These are phyloP conservation scores for Pestalotiopsis sp. DNA, from an alignment of 2,329 filamentous ascomycete genomes.

Conservation along the genomic window DNA sequence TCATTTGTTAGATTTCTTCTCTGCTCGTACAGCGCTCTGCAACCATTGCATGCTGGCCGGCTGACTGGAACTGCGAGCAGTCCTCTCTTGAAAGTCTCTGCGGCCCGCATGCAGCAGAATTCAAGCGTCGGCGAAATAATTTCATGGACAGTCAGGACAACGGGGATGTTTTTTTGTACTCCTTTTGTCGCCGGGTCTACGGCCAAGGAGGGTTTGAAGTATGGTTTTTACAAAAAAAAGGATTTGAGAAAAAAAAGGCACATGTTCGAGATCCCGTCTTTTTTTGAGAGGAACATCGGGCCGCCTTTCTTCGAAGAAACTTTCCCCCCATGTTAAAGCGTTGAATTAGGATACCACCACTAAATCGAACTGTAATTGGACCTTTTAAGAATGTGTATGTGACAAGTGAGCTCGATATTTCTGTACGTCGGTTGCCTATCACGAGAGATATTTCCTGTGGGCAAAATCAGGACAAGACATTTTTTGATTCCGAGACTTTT, in stretches of 20 bases:
- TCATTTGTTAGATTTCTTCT: slow-evolving; percentile 10
- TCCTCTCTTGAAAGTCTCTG: neutral
- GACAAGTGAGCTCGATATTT: too few relatives aligned
- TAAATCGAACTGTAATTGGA: slow-evolving; percentile 8
- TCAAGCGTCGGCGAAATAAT: neutral
- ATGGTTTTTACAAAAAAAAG: neutral
- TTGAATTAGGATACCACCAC: slow-evolving; percentile 11
- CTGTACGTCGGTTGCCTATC: too few relatives aligned
- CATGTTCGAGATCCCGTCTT: neutral
- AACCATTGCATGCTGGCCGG: neutral
- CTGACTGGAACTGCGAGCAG: slow-evolving; percentile 2
- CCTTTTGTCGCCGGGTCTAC: neutral
- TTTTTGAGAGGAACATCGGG: neutral
- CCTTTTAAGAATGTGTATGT: neutral
- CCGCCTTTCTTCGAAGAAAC: neutral
- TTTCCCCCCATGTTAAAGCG: slow-evolving; percentile 3
- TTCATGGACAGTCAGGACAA: slow-evolving; percentile 1
- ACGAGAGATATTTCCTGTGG: too few relatives aligned
- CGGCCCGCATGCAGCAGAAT: neutral
- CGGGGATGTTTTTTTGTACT: neutral
- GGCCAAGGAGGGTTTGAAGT: neutral
- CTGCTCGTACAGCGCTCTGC: neutral
- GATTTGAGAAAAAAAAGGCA: slow-evolving; percentile 1
- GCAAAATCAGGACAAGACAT: too few relatives aligned
- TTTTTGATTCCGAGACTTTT: too few relatives aligned